These are phyloP conservation scores for Alternaria sp. DNA, from an alignment of 2,329 filamentous ascomycete genomes.

Conservation along the genomic window DNA sequence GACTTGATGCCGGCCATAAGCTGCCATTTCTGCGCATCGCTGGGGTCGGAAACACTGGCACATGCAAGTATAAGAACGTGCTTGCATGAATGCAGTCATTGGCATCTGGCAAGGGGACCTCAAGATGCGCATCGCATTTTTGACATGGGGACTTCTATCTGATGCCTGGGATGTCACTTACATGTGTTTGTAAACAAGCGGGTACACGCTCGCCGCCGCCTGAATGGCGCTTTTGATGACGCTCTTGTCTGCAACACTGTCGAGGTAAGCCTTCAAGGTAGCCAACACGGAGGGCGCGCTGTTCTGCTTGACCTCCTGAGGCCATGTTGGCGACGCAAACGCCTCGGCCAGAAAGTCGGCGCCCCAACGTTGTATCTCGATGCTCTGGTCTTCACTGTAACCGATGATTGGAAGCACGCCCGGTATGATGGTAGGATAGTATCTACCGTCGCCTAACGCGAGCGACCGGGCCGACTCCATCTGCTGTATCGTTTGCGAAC, in stretches of 20 bases:
- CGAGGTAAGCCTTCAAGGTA: slow-evolving; percentile 66
- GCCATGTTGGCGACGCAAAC: slow-evolving; percentile 88
- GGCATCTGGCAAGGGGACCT: slow-evolving; percentile 26
- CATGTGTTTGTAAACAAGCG: slow-evolving; percentile 91
- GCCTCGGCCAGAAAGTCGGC: slow-evolving; percentile 95
- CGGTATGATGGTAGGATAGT: slow-evolving; percentile 91
- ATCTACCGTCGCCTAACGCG: slow-evolving; percentile 82
- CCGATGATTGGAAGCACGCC: slow-evolving; percentile 92
- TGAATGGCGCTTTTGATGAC: slow-evolving; percentile 89
- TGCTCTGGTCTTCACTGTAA: slow-evolving; percentile 65
- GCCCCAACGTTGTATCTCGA: slow-evolving; percentile 93
- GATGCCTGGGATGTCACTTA: slow-evolving; percentile 64
- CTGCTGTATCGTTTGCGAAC: slow-evolving; percentile 67
- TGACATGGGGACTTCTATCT: slow-evolving; percentile 35
- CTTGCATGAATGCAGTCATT: slow-evolving; percentile 31
- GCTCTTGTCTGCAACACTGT: slow-evolving; percentile 72
- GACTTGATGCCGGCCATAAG: slow-evolving; percentile 88
- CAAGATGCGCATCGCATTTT: slow-evolving; percentile 26
- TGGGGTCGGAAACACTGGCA: slow-evolving; percentile 82
- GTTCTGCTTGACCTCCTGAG: slow-evolving; percentile 79
- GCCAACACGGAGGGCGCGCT: slow-evolving; percentile 80
- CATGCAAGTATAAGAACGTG: slow-evolving; percentile 46
- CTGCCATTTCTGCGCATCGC: slow-evolving; percentile 84
- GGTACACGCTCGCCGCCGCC: slow-evolving; percentile 90
- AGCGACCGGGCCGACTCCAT: slow-evolving; percentile 90